phyloP scores from a whole-genome alignment of 2,329 filamentous ascomycete genomes.

The Chaetomium olivaceum region DNA sequence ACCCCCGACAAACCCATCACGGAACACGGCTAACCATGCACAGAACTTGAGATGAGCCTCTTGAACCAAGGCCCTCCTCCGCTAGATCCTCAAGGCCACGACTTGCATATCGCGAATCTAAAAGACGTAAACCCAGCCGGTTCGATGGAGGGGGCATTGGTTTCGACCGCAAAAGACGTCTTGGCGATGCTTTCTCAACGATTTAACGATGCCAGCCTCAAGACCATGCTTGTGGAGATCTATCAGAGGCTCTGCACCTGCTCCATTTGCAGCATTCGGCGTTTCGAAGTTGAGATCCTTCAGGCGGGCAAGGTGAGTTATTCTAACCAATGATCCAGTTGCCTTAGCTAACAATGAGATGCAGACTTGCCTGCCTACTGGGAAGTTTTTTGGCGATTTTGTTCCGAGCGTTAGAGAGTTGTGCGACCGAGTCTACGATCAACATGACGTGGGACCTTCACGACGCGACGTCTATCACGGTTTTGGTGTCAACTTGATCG shows the following conservation, averaged over 20 bases:
- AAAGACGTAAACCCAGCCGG: conserved; percentile 36
- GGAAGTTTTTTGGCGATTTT: conserved; percentile 46
- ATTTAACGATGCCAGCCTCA: conserved; percentile 40
- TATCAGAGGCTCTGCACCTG: conserved; percentile 41
- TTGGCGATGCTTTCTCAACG: conserved; percentile 40
- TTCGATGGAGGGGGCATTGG: conserved; percentile 38
- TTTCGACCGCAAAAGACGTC: conserved; percentile 41
- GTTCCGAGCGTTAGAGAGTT: conserved; percentile 44
- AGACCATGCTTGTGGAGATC: conserved; percentile 40
- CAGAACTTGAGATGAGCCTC: conserved; percentile 52
- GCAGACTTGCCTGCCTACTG: conserved; percentile 43
- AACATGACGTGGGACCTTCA: conserved; percentile 35
- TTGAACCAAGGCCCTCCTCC: conserved; percentile 35
- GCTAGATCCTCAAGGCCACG: conserved; percentile 43
- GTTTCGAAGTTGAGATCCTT: conserved; percentile 54
- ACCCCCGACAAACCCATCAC: too few species aligned
- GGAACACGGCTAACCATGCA: conserved; percentile 4
- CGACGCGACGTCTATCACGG: conserved; percentile 46
- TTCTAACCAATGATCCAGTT: neutral
- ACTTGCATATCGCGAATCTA: conserved; percentile 46
- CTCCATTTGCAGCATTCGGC: conserved; percentile 45
- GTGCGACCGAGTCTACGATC: conserved; percentile 48
- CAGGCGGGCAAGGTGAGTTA: conserved; percentile 51
- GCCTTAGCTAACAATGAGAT: conserved; percentile 15
- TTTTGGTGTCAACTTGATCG: conserved; percentile 45